Evolutionary conservation across 495 filamentous ascomycete genomes (phyloP).

Genomic region (Penicillium waksmanii): DNA sequence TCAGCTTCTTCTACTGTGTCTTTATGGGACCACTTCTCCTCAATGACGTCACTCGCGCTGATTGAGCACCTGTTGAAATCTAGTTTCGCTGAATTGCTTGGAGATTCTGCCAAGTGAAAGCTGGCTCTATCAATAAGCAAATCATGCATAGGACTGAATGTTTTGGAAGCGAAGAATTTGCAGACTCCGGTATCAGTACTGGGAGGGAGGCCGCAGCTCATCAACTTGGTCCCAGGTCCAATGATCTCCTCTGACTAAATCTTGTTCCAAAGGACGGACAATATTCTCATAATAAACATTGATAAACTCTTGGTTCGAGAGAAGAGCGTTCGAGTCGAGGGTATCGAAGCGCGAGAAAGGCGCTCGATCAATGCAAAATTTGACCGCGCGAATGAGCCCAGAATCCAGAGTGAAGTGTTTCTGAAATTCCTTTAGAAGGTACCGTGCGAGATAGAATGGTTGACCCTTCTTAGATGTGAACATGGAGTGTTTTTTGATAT

Average conservation of each 20-base stretch:
- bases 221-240: conserved; percentile 23
- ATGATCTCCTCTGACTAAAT: conserved; percentile 19
- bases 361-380: conserved; percentile 8
- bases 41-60: neutral
- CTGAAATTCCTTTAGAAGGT: conserved; percentile 12
- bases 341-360: conserved; percentile 2
- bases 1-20: neutral
- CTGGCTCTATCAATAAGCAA: neutral
- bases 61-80: neutral
- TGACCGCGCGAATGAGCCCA: conserved; percentile 13
- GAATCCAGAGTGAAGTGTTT: conserved; percentile 18
- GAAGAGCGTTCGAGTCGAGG: neutral
- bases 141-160: neutral
- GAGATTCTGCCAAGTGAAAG: neutral
- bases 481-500: conserved; percentile 7
- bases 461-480: conserved; percentile 1
- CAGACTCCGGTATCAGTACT: conserved; percentile 1
- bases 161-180: conserved; percentile 3
- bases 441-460: conserved; percentile 12
- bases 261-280: conserved; percentile 20
- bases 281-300: conserved; percentile 15
- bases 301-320: conserved; percentile 16
- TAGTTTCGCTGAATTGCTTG: neutral
- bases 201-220: neutral
- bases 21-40: neutral